Percentiles rank a stretch among this genome's conserved stretches.
Conservation (phyloP, 257 asterid genomes). For the Oldenlandia corymbosa region DNA sequence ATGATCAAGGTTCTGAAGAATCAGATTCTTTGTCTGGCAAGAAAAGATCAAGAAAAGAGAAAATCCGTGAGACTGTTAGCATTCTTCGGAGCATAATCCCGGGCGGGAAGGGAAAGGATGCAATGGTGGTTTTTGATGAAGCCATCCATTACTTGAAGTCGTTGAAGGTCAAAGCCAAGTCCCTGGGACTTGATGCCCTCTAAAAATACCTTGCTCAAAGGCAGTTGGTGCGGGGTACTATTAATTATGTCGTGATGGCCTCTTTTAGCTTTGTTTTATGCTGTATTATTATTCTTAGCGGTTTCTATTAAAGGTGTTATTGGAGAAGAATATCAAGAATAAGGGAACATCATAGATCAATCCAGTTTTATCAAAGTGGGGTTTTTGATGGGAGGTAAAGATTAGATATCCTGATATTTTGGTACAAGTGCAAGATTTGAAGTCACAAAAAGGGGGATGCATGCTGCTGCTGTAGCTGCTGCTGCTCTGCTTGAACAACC, state of each 20-base stretch:
- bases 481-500: conserved; percentile 6
- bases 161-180: conserved; percentile 62
- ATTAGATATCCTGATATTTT: conserved; percentile 8
- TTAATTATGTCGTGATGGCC: conserved; percentile 1
- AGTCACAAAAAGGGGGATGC: conserved; percentile 1
- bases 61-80: conserved; percentile 47
- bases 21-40: conserved; percentile 25
- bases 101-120: conserved; percentile 48
- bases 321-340: conserved; percentile 12
- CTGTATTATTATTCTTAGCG: background rate
- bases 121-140: conserved; percentile 58
- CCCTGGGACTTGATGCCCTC: conserved; percentile 50
- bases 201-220: conserved; percentile 21
- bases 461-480: background rate
- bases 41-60: conserved; percentile 53
- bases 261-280: conserved; percentile 5
- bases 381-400: conserved; percentile 2
- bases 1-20: conserved; percentile 18
- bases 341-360: conserved; percentile 10
- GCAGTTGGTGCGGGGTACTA: conserved; percentile 7
- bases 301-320: conserved; percentile 1
- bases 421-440: conserved; percentile 5
- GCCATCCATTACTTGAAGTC: conserved; percentile 67
- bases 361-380: conserved; percentile 11
- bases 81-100: conserved; percentile 63